These are phyloP conservation scores for Dipteronia dyeriana DNA, from an alignment of 345 rosid genomes.

Conservation along the genomic window DNA sequence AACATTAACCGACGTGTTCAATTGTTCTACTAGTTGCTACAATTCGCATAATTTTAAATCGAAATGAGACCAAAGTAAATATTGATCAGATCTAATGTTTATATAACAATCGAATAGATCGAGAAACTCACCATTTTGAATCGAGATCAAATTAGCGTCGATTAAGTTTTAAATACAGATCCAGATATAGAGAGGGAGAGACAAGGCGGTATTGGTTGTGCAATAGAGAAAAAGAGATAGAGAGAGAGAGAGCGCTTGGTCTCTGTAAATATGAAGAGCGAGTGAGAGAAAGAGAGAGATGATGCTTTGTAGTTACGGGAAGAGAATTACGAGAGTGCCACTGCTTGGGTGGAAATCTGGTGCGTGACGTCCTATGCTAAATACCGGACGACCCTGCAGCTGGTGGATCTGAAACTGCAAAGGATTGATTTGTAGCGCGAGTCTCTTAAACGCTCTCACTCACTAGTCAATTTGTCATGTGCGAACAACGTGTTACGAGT, in stretches of 20 bases:
- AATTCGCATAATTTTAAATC: neutral
- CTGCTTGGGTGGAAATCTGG: conserved; percentile 2
- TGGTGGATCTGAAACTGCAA: neutral
- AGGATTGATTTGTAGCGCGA: neutral
- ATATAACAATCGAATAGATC: conserved; percentile 8
- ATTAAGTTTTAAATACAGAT: neutral
- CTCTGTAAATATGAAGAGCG: conserved; percentile 8
- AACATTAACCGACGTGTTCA: neutral
- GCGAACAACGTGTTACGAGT: neutral
- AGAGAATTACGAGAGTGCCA: conserved; percentile 11
- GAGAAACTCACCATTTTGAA: conserved; percentile 20
- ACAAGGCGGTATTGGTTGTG: neutral
- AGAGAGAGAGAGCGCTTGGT: neutral
- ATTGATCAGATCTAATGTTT: conserved; percentile 22
- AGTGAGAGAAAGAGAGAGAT: neutral
- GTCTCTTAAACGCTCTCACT: neutral
- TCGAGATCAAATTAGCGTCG: neutral
- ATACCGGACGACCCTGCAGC: neutral
- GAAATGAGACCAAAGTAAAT: conserved; percentile 11
- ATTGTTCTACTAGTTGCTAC: neutral
- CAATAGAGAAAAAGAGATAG: neutral
- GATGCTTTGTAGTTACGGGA: conserved; percentile 12
- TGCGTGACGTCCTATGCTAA: neutral
- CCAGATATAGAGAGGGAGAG: conserved; percentile 9
- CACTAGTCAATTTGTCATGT: neutral